A percentile compares a stretch with the other conserved stretches of the same genome.
Evolutionary conservation across 768 basidiomycete genomes (phyloP).

Genomic region (Paxillus ammoniavirescens): DNA sequence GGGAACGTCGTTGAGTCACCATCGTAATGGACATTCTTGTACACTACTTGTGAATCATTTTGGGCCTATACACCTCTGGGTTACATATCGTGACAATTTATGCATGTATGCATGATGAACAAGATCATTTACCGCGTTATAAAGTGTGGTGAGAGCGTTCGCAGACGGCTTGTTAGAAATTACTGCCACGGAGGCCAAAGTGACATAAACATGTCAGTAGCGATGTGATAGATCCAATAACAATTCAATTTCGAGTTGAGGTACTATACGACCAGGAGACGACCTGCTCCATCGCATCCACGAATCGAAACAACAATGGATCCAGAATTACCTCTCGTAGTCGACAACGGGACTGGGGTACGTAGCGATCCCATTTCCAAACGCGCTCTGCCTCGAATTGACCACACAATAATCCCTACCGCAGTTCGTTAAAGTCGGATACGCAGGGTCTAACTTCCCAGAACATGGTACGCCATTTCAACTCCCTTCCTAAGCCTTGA

Average conservation of each 20-base stretch:
- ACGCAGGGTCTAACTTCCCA: constrained; percentile 92
- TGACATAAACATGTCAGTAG: constrained; percentile 15
- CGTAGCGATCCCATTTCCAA: constrained; percentile 27
- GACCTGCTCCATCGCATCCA: background rate
- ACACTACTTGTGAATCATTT: background rate
- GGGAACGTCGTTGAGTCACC: background rate
- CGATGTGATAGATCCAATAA: background rate
- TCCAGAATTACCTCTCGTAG: constrained; percentile 57
- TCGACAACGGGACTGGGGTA: constrained; percentile 89
- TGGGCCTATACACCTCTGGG: background rate
- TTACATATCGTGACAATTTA: no score
- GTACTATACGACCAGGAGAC: background rate
- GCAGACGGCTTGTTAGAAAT: background rate
- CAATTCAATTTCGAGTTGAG: background rate
- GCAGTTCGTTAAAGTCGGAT: constrained; percentile 90
- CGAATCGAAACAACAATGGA: constrained; percentile 24
- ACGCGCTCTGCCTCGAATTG: constrained; percentile 4
- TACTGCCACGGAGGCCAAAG: constrained; percentile 13
- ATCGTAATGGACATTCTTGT: background rate
- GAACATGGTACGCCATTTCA: constrained; percentile 65
- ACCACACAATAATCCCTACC: background rate
- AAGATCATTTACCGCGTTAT: no score
- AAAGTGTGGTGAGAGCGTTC: no score
- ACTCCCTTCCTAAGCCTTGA: background rate
- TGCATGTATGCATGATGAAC: no score